A percentile compares a stretch with the other conserved stretches of the same genome.
Conservation (phyloP, 2,329 filamentous ascomycete species). For the Aspergillus terreus region DNA sequence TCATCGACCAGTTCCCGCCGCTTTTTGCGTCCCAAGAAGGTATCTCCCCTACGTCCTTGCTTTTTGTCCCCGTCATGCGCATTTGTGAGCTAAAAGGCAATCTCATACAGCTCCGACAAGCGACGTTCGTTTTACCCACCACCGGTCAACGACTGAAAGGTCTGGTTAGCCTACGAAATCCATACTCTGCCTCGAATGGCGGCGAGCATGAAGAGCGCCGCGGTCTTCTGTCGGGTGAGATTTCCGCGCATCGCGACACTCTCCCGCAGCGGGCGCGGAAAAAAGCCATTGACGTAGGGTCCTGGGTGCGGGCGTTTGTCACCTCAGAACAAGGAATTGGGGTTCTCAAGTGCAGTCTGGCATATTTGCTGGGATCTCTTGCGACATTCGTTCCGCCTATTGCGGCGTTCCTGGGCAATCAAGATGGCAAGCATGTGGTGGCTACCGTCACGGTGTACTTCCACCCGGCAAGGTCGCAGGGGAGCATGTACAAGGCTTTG, state of each 20-base stretch:
- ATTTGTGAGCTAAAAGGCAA: no score
- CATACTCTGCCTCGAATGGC: constrained; percentile 36
- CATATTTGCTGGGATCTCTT: constrained; percentile 81
- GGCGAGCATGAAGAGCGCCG: constrained; percentile 35
- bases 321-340: constrained; percentile 71
- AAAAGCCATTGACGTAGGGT: constrained; percentile 33
- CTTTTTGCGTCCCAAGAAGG: constrained; percentile 31
- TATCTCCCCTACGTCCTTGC: constrained; percentile 6
- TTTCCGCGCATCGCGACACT: constrained; percentile 13
- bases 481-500: constrained; percentile 84
- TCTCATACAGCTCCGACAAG: constrained; percentile 63
- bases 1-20: constrained; percentile 29
- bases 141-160: constrained; percentile 82
- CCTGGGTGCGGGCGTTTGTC: constrained; percentile 56
- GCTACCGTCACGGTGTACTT: constrained; percentile 95
- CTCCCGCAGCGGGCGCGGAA: constrained; percentile 16
- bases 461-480: constrained; percentile 78
- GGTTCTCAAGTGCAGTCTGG: constrained; percentile 86
- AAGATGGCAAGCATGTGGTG: constrained; percentile 91
- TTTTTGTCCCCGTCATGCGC: neutral
- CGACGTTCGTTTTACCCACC: constrained; percentile 79
- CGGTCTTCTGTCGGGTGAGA: constrained; percentile 28
- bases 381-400: constrained; percentile 77
- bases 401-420: constrained; percentile 69
- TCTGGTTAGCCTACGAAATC: constrained; percentile 68